Percentiles rank a stretch among this genome's conserved stretches.
Conservation (phyloP, 1,284 basidiomycete species). For the Ceraceosorus guamensis region DNA sequence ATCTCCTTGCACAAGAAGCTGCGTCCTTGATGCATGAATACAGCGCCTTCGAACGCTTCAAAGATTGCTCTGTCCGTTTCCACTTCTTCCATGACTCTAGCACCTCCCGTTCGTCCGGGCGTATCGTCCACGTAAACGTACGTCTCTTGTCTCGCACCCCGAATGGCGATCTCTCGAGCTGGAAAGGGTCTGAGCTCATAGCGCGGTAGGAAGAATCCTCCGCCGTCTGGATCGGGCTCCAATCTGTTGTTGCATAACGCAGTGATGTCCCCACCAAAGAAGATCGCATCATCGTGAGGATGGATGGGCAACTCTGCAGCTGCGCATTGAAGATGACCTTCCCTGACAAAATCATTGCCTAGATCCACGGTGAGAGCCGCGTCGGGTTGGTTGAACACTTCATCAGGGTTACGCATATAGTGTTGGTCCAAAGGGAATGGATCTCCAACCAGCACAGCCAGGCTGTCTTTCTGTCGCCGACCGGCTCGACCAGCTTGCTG, state of each 20-base stretch:
- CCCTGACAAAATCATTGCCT: constrained; percentile 67
- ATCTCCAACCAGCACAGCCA: constrained; percentile 72
- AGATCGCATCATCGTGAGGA: constrained; percentile 58
- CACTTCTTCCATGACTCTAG: constrained; percentile 70
- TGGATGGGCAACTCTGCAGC: constrained; percentile 76
- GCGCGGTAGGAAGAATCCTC: constrained; percentile 72
- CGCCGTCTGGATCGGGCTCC: constrained; percentile 52
- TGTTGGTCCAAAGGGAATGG: constrained; percentile 68
- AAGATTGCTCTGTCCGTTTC: constrained; percentile 77
- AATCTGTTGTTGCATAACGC: constrained; percentile 57
- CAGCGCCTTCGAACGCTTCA: constrained; percentile 60
- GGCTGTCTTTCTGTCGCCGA: constrained; percentile 69
- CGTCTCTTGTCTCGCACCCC: constrained; percentile 69
- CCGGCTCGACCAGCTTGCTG: constrained; percentile 87
- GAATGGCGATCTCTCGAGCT: constrained; percentile 64
- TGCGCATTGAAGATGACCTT: constrained; percentile 81
- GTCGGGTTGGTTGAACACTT: constrained; percentile 50
- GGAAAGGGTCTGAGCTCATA: constrained; percentile 65
- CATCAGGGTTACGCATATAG: constrained; percentile 62
- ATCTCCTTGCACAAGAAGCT: constrained; percentile 65
- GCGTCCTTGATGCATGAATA: constrained; percentile 49
- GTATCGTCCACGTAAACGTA: constrained; percentile 69
- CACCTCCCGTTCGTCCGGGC: constrained; percentile 48
- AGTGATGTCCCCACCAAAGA: constrained; percentile 61
- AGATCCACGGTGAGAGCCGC: constrained; percentile 67